Percentiles rank a stretch among this genome's conserved stretches.
Conservation (phyloP, 371 early-diverging fungal genomes). For the Mortierella sp. region DNA sequence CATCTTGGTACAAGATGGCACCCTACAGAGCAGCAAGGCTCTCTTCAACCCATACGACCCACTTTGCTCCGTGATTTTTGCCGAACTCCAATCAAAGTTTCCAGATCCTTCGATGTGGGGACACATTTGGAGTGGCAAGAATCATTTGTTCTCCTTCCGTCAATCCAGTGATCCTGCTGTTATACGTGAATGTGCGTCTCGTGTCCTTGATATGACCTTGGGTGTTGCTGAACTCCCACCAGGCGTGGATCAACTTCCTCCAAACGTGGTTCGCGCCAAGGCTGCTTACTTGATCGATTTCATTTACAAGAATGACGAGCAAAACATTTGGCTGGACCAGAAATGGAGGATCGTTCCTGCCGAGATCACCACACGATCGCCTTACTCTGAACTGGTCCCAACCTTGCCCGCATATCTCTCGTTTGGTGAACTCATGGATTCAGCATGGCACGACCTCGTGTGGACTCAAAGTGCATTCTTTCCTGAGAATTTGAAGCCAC, state of each 20-base stretch:
- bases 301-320: conserved; percentile 7
- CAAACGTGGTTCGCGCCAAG: not conserved
- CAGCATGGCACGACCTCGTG: not conserved
- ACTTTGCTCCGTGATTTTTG: not conserved
- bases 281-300: conserved; percentile 5
- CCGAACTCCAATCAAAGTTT: not conserved
- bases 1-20: conserved; percentile 11
- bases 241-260: too few species aligned
- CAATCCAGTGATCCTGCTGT: too few species aligned
- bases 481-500: conserved; percentile 16
- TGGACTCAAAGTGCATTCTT: conserved; percentile 40
- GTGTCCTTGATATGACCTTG: too few species aligned
- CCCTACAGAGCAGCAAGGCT: not conserved
- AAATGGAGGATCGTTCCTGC: conserved; percentile 28
- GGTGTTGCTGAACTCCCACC: too few species aligned
- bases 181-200: too few species aligned
- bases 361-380: not conserved
- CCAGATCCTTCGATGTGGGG: not conserved
- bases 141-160: too few species aligned
- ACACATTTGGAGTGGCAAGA: too few species aligned
- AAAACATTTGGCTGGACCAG: conserved; percentile 18
- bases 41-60: conserved; percentile 5
- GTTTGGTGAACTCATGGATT: conserved; percentile 3
- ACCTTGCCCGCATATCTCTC: conserved; percentile 8
- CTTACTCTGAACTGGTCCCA: not conserved